Evolutionary conservation across 768 basidiomycete genomes (phyloP).

Genomic region (Hemileccinum rubropunctum): DNA sequence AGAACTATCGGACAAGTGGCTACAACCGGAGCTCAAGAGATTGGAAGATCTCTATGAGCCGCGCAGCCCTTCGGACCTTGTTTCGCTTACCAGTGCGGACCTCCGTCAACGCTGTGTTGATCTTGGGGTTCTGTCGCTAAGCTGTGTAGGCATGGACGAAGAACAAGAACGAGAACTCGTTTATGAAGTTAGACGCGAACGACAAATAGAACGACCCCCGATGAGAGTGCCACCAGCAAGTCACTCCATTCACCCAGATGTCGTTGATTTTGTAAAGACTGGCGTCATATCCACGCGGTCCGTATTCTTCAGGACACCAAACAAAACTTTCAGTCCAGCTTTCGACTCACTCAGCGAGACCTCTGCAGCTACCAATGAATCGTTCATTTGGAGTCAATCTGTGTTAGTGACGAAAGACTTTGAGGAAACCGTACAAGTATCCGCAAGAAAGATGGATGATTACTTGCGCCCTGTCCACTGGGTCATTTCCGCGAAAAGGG

Average conservation of each 20-base stretch:
- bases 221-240: constrained; percentile 11
- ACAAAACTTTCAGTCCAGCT: not conserved
- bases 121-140: constrained; percentile 3
- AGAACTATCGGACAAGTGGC: constrained; percentile 28
- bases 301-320: not conserved
- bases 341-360: not conserved
- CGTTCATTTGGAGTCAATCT: not conserved
- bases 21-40: constrained; percentile 37
- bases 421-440: not conserved
- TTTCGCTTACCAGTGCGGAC: constrained; percentile 19
- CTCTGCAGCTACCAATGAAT: not conserved
- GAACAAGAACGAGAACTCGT: constrained; percentile 43
- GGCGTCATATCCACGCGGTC: not conserved
- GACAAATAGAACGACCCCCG: constrained; percentile 35
- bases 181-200: constrained; percentile 40
- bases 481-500: not conserved
- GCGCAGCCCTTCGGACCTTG: constrained; percentile 3
- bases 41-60: constrained; percentile 36
- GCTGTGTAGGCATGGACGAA: constrained; percentile 4
- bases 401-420: not conserved
- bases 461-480: not conserved
- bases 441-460: not conserved
- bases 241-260: constrained; percentile 17
- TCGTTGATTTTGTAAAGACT: constrained; percentile 19
- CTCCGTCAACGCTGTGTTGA: constrained; percentile 5